Evolutionary conservation across 2,329 filamentous ascomycete genomes (phyloP), one percentile per base, ranked within the genome.

Genomic region (Blumeria graminis): DNA sequence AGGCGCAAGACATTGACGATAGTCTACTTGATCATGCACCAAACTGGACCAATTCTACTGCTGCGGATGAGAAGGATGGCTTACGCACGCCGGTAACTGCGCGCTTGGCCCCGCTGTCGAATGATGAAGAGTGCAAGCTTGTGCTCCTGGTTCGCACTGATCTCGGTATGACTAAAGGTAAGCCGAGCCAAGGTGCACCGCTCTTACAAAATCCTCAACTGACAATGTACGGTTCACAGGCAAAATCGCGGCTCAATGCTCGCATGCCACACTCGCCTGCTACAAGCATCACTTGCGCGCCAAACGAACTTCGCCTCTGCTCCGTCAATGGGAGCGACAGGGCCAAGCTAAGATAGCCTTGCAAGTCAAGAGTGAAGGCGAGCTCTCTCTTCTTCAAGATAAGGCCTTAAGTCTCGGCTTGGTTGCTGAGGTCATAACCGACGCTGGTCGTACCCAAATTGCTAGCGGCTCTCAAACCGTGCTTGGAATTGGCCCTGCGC

Each of bases 391-490:
- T 60, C 70, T 84, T 62, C 82, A 89, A 70, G 84, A 81, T 56
- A 81, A 83, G 68, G 92, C 92, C 3, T 76, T 86, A 60, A 86
- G 82, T 66, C 68, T 95, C 58, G 90, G 92, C 1, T 69, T 98
- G 58, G 89, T 87, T 59, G 87, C 90, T 56, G 84, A 90, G 68
- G 81, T 94, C 56, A 90, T 98, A 62, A 82, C 86, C 65, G 92
- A 98, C 70, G 92, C 92, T n/a, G 92, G 92, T 13, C 78, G 92
- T 59, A 98, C 92, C 50, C 92, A 98, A 76, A 96, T 98, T 69
- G 89, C 88, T 55, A 81, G 84, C 46, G 90, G 92, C 16, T 95
- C 88, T 68, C 77, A 86, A 68, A 98, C 92, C 0, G 92, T 98
- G 45, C 72, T 98, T 55, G 92, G 92, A 0, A 80, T 90, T 56